Conservation (phyloP, 2,329 filamentous ascomycete genomes). For the Aureobasidium uvarum region DNA sequence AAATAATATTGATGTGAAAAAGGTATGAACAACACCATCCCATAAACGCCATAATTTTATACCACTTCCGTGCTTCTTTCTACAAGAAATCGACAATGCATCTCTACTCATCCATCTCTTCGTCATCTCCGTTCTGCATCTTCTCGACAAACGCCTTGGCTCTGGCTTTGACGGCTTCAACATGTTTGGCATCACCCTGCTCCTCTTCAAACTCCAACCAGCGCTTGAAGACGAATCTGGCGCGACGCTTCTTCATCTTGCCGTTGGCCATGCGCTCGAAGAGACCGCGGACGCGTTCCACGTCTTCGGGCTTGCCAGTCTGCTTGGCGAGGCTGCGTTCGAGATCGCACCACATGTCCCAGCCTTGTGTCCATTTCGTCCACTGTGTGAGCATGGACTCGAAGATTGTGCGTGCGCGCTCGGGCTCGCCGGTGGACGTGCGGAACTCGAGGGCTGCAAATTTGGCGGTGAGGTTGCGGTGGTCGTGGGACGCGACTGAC, state of each 20-base stretch:
- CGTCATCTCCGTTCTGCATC: slow-evolving; percentile 38
- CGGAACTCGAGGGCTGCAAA: slow-evolving; percentile 93
- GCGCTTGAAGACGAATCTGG: slow-evolving; percentile 83
- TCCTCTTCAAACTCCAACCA: slow-evolving; percentile 86
- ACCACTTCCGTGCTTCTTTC: no score
- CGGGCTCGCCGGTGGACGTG: slow-evolving; percentile 68
- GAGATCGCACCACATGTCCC: slow-evolving; percentile 87
- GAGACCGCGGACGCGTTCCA: slow-evolving; percentile 59
- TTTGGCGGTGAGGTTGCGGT: slow-evolving; percentile 74
- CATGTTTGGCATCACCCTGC: slow-evolving; percentile 65
- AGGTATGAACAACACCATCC: no score
- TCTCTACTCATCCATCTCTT: slow-evolving; percentile 29
- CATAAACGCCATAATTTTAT: no score
- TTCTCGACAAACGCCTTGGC: slow-evolving; percentile 68
- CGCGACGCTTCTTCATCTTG: slow-evolving; percentile 74
- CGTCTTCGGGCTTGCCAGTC: slow-evolving; percentile 48
- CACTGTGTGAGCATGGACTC: slow-evolving; percentile 80
- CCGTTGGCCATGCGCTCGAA: slow-evolving; percentile 72
- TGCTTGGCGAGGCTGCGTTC: slow-evolving; percentile 60
- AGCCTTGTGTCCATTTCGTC: slow-evolving; percentile 87
- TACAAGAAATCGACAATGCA: no score
- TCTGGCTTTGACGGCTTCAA: slow-evolving; percentile 67
- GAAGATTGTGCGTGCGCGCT: slow-evolving; percentile 92
- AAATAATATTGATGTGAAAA: no score
- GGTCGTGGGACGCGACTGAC: slow-evolving; percentile 67